Percentiles rank a stretch among this genome's conserved stretches.
These are phyloP conservation scores for Phytophthora niederhauseri DNA, from an alignment of 352 stramenopile genomes.

Conservation along the genomic window DNA sequence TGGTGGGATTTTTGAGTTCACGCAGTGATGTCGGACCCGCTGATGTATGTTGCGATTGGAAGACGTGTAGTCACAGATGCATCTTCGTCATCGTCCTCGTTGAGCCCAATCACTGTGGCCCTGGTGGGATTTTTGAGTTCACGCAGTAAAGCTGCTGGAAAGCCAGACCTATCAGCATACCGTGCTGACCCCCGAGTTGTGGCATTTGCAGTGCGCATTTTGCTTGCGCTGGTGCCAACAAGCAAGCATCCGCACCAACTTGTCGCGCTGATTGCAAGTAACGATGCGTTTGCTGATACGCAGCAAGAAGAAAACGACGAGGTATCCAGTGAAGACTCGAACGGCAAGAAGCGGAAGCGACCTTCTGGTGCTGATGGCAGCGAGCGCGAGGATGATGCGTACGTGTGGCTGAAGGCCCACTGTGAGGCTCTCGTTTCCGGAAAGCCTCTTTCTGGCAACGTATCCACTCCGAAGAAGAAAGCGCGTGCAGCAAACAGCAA, in stretches of 20 bases:
- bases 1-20: constrained; percentile 56
- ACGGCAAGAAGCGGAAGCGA: constrained; percentile 35
- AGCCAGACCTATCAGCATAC: constrained; percentile 23
- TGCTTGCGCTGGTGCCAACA: constrained; percentile 44
- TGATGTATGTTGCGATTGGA: constrained; percentile 48
- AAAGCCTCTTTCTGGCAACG: not conserved
- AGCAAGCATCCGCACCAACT: constrained; percentile 44
- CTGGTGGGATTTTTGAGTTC: constrained; percentile 57
- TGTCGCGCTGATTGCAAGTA: constrained; percentile 45
- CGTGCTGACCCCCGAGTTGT: constrained; percentile 36
- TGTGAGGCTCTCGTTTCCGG: constrained; percentile 32
- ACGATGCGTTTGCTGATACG: constrained; percentile 17
- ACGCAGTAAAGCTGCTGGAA: not conserved
- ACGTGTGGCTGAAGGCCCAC: constrained; percentile 40
- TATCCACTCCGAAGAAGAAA: constrained; percentile 27
- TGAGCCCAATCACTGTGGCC: constrained; percentile 55
- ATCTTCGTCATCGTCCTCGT: constrained; percentile 20
- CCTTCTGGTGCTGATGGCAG: constrained; percentile 9
- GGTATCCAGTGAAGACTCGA: constrained; percentile 7
- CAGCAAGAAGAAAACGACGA: constrained; percentile 15
- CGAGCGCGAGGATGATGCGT: constrained; percentile 35
- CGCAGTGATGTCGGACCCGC: constrained; percentile 42
- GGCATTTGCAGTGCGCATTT: constrained; percentile 48
- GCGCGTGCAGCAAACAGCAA: constrained; percentile 18
- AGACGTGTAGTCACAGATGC: constrained; percentile 20